Percentiles rank a stretch among this genome's conserved stretches.
Evolutionary conservation across 768 basidiomycete genomes (phyloP).

Genomic region (Amanita subjunquillea): DNA sequence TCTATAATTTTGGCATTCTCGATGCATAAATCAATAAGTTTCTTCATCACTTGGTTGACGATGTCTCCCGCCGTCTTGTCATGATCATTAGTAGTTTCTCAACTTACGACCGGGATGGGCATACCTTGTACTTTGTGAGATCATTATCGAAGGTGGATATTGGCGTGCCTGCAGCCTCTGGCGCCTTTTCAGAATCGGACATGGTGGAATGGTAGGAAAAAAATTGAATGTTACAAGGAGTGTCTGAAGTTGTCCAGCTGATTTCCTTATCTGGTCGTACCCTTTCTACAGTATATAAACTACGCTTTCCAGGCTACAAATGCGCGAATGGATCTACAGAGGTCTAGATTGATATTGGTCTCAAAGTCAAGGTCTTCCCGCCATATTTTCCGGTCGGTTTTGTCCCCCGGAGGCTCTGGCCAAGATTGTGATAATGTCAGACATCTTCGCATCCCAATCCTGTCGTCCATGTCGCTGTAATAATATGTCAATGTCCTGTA

Average conservation of each 20-base stretch:
- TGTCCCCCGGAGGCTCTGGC: slow-evolving; percentile 36
- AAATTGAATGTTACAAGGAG: slow-evolving; percentile 6
- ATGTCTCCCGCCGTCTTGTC: slow-evolving; percentile 83
- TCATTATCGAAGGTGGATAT: slow-evolving; percentile 57
- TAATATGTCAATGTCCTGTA: slow-evolving; percentile 1
- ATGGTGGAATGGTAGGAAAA: slow-evolving; percentile 23
- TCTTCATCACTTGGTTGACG: slow-evolving; percentile 75
- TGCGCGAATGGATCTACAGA: slow-evolving; percentile 5
- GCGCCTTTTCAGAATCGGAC: slow-evolving; percentile 49
- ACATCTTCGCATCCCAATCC: slow-evolving; percentile 47
- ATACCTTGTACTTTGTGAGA: slow-evolving; percentile 82
- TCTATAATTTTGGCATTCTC: slow-evolving; percentile 86
- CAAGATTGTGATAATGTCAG: slow-evolving; percentile 39
- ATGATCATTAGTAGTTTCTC: slow-evolving; percentile 16
- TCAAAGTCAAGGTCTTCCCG: slow-evolving; percentile 23
- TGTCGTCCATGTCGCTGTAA: slow-evolving; percentile 65
- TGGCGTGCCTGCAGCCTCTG: slow-evolving; percentile 32
- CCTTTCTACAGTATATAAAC: background rate
- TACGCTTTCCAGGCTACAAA: slow-evolving; percentile 6
- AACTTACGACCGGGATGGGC: slow-evolving; percentile 8
- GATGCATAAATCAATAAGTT: slow-evolving; percentile 63
- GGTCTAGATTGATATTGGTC: background rate
- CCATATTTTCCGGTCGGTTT: slow-evolving; percentile 46
- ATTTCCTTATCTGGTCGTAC: slow-evolving; percentile 13
- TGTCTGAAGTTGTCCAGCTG: slow-evolving; percentile 6